Evolutionary conservation across 73 alveolate species (phyloP).

Genomic region (Tetrahymena malaccensis): DNA sequence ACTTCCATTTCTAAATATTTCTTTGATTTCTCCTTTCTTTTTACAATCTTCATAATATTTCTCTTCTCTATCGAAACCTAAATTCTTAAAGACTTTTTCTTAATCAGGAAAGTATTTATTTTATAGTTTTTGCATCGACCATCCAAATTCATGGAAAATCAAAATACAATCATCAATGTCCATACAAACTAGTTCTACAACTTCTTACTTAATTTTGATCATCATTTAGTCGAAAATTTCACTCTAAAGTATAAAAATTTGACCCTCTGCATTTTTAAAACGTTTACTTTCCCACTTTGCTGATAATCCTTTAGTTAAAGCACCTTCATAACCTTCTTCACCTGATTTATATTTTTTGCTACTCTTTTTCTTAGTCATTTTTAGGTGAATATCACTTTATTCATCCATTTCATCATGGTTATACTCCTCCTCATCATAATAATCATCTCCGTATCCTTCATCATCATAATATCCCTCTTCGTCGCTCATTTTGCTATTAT

Average conservation of each 20-base stretch:
- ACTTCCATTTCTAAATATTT: not conserved
- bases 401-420: not conserved
- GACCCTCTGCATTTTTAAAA: not conserved
- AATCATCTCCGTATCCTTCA: not conserved
- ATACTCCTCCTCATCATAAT: not conserved
- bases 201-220: not conserved
- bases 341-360: not conserved
- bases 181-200: not conserved
- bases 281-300: not conserved
- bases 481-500: not conserved
- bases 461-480: not conserved
- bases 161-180: not conserved
- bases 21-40: not conserved
- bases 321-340: not conserved
- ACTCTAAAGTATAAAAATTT: not conserved
- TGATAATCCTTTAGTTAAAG: not conserved
- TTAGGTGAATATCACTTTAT: not conserved
- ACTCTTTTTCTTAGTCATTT: not conserved
- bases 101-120: not conserved
- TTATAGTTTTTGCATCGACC: not conserved
- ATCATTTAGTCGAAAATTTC: not conserved
- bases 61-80: not conserved
- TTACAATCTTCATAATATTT: not conserved
- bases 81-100: not conserved
- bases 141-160: not conserved